Percentiles rank a stretch among this genome's conserved stretches.
Conservation (phyloP, 2,329 filamentous ascomycete genomes). For the Colletotrichum truncatum region DNA sequence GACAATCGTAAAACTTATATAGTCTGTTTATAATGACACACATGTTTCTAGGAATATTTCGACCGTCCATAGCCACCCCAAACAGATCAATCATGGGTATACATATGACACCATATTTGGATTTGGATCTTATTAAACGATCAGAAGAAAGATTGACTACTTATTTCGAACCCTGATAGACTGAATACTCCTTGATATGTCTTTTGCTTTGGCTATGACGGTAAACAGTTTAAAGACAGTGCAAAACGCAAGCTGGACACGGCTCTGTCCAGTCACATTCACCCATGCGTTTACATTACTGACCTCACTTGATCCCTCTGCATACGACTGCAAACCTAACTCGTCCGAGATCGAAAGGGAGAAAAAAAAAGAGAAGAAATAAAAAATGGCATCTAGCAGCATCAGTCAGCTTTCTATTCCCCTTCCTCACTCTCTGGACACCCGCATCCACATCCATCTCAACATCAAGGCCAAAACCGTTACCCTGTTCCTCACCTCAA, state of each 20-base stretch:
- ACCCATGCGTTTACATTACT: slow-evolving; percentile 10
- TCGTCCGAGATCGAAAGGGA: too few relatives aligned
- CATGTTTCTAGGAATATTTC: too few relatives aligned
- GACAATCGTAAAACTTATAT: rapidly evolving
- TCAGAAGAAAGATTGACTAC: too few relatives aligned
- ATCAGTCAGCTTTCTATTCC: slow-evolving; percentile 63
- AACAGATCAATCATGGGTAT: too few relatives aligned
- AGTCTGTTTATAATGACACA: too few relatives aligned
- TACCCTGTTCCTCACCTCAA: slow-evolving; percentile 69
- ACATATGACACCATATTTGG: too few relatives aligned
- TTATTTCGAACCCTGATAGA: too few relatives aligned
- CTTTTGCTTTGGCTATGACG: background rate
- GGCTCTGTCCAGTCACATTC: background rate
- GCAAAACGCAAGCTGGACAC: background rate
- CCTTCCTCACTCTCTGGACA: slow-evolving; percentile 67
- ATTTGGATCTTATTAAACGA: too few relatives aligned
- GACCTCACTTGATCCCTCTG: background rate
- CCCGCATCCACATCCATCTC: slow-evolving; percentile 68
- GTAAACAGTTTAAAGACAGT: slow-evolving; percentile 6
- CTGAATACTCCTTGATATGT: background rate
- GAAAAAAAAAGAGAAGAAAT: background rate
- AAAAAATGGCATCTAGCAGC: slow-evolving; percentile 29
- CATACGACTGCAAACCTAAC: background rate
- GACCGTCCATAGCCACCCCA: too few relatives aligned
- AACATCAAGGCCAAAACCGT: slow-evolving; percentile 66